Evolutionary conservation across 139 green algal genomes (phyloP).

Genomic region (Asterochloris erici): DNA sequence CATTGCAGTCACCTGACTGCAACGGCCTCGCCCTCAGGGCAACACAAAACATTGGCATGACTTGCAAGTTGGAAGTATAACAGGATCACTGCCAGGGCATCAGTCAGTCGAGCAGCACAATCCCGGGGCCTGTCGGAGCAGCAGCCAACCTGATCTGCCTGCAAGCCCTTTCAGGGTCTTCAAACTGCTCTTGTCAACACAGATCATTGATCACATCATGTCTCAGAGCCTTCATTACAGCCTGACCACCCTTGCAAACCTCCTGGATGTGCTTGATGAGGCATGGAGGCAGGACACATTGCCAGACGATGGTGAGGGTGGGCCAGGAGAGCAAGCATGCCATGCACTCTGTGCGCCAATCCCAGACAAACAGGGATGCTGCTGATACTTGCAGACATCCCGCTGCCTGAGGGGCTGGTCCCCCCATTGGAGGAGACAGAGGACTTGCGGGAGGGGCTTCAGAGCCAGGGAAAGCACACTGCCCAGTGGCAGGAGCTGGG

Average conservation of each 20-base stretch:
- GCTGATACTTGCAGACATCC: neutral
- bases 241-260: conserved; percentile 1
- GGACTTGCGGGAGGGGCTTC: conserved; percentile 12
- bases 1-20: too few species aligned
- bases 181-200: neutral
- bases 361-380: neutral
- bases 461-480: neutral
- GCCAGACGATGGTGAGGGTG: conserved; percentile 11
- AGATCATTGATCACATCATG: neutral
- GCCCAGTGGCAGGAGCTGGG: conserved; percentile 17
- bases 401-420: conserved; percentile 18
- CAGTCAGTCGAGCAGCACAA: too few species aligned
- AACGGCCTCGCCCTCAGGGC: too few species aligned
- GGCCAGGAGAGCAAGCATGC: neutral
- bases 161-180: too few species aligned
- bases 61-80: too few species aligned
- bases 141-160: too few species aligned
- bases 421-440: conserved; percentile 20
- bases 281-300: conserved; percentile 17
- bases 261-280: conserved; percentile 24
- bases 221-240: conserved; percentile 11
- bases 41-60: too few species aligned
- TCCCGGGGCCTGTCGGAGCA: too few species aligned
- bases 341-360: neutral
- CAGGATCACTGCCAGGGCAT: too few species aligned